Evolutionary conservation across 2,329 filamentous ascomycete species (phyloP), one percentile per base, ranked within the genome.

Genomic region (Aspergillus flavus): DNA sequence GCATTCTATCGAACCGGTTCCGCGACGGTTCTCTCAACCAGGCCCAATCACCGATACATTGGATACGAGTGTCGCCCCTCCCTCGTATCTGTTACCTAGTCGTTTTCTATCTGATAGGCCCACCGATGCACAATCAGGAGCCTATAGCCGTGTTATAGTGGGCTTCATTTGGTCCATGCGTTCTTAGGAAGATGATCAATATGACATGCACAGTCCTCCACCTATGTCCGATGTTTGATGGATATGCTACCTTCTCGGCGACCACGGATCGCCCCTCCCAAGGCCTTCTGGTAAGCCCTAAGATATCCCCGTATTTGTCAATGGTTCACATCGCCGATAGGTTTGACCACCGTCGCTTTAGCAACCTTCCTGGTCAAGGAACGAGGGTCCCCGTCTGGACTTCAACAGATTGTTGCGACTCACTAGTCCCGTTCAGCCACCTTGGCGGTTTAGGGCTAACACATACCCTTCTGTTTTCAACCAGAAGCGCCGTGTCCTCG

Each of bases 41-140:
- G 11, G 28, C 34, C 61, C 58, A 63, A 60, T 59, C 41, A 61
- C 26, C 16, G 10, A 28, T 26, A 14, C 28, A 21, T 11, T 50
- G 58, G 58, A 63, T 63, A 63, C 61, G 57, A 63, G 61, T 53
- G 21, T 58, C 53, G 43, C 57, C 39, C 45, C 32, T 39, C 39
- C 39, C 39, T 16, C 39, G 52, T 60, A 34, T 56, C 36, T 43
- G 36, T 41, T 26, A 11, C 45, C 57, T 53, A 34, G 53, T 16
- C 57, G 10, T 36, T 9, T 7, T 23, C 30, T 57, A 32, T 36
- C 14, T 63, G 53, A 63, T 60, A 60, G 61, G 61, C 36, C n/a
- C 6, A n/a, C 12, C 23, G 1, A 55, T 16, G 21, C 12, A 26
- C 30, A 7, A 39, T 26, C 5, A 4, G 16, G 39, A 19, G 34